Percentiles rank a stretch among this genome's conserved stretches.
phyloP scores from a whole-genome alignment of 331 rosid species.

The Arachis monticola region DNA sequence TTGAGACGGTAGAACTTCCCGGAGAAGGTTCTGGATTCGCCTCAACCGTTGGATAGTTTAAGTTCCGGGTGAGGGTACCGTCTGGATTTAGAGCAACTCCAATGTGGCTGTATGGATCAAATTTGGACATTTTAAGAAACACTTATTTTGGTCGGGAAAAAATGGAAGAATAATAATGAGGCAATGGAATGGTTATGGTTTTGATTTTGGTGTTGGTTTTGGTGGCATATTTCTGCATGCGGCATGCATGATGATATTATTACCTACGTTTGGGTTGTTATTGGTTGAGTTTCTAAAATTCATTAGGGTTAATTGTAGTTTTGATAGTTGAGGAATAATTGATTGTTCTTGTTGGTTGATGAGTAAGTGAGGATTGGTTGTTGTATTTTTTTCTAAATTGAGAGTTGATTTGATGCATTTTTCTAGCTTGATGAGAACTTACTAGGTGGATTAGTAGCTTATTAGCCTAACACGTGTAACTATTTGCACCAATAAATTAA shows the following conservation, averaged over 20 bases:
- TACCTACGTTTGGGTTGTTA: too few species aligned
- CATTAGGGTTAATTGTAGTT: too few species aligned
- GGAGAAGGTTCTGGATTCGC: constrained; percentile 42
- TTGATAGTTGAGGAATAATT: neutral
- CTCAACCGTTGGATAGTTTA: neutral
- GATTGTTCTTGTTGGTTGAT: neutral
- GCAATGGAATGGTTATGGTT: neutral
- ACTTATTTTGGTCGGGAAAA: too few species aligned
- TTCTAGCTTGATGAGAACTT: constrained; percentile 23
- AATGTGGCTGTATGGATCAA: constrained; percentile 50
- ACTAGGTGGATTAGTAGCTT: neutral
- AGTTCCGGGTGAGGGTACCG: constrained; percentile 47
- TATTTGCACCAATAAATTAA: constrained; percentile 26
- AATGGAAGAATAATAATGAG: too few species aligned
- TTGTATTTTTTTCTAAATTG: constrained; percentile 12
- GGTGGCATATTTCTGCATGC: neutral
- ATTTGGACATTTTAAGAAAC: constrained; percentile 50
- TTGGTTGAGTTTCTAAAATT: neutral
- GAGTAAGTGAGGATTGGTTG: neutral
- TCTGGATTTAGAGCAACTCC: constrained; percentile 43
- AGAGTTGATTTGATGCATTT: neutral
- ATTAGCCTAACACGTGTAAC: constrained; percentile 35
- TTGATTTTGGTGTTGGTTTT: neutral
- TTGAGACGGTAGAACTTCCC: constrained; percentile 40
- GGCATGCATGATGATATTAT: neutral